These are phyloP conservation scores for Metschnikowia borealis DNA, from an alignment of 805 yeast genomes.

Conservation along the genomic window DNA sequence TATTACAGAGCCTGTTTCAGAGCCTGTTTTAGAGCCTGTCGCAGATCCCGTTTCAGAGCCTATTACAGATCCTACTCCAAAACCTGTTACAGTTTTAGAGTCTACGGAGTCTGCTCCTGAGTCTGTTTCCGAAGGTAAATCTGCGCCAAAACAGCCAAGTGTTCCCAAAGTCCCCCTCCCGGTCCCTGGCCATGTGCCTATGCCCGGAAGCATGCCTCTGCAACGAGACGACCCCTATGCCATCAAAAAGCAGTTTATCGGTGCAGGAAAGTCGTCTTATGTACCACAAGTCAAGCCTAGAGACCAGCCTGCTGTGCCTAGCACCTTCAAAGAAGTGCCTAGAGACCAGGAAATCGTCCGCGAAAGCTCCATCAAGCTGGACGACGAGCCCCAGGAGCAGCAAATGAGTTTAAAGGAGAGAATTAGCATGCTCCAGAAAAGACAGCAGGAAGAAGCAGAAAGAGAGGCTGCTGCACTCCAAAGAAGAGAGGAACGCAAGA, in stretches of 20 bases:
- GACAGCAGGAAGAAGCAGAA: conserved; percentile 77
- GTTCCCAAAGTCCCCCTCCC: conserved; percentile 3
- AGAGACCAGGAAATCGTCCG: conserved; percentile 17
- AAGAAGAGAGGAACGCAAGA: conserved; percentile 48
- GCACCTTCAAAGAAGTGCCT: conserved; percentile 24
- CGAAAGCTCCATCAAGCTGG: conserved; percentile 9
- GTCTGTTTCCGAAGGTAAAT: background rate
- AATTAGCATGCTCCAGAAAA: conserved; percentile 76
- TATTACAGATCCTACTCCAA: background rate
- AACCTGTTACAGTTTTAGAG: background rate
- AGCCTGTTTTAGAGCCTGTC: background rate
- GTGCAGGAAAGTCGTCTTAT: conserved; percentile 57
- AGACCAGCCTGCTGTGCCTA: conserved; percentile 33
- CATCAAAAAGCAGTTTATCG: conserved; percentile 52
- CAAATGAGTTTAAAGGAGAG: conserved; percentile 82
- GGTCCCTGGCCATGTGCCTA: conserved; percentile 9
- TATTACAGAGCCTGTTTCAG: too few species aligned
- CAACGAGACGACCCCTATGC: conserved; percentile 43
- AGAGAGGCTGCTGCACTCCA: conserved; percentile 57
- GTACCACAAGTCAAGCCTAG: conserved; percentile 46
- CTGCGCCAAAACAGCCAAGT: background rate
- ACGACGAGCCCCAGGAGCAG: conserved; percentile 53
- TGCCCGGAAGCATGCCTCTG: conserved; percentile 25
- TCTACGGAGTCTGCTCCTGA: background rate
- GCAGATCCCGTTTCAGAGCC: too few species aligned